These are phyloP conservation scores for Melampsora abietis-canadensis DNA, from an alignment of 1,284 basidiomycete genomes.

Conservation along the genomic window DNA sequence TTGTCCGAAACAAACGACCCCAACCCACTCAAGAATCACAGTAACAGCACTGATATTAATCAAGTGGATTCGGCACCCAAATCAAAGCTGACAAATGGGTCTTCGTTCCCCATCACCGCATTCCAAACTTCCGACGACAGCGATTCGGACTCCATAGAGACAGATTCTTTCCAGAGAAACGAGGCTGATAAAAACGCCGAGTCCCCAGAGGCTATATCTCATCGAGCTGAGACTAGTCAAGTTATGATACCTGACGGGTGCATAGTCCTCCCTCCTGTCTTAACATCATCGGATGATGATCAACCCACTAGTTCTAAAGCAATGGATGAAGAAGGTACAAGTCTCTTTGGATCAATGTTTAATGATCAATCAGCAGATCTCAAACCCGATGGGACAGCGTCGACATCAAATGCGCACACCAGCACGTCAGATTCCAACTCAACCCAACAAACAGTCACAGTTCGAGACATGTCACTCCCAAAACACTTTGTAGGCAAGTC, in stretches of 20 bases:
- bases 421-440: constrained; percentile 57
- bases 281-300: constrained; percentile 48
- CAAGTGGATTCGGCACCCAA: not conserved
- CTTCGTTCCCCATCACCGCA: not conserved
- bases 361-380: constrained; percentile 62
- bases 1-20: not conserved
- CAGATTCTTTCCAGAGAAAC: constrained; percentile 1
- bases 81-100: not conserved
- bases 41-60: not conserved
- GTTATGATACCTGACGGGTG: not conserved
- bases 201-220: not conserved
- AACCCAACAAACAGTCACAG: constrained; percentile 54
- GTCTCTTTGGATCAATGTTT: constrained; percentile 71
- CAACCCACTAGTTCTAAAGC: constrained; percentile 57
- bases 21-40: not conserved
- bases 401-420: constrained; percentile 56
- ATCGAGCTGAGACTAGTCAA: not conserved
- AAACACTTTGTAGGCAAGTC: constrained; percentile 72
- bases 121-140: not conserved
- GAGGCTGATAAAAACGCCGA: not conserved
- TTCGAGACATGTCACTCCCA: constrained; percentile 73
- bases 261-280: not conserved
- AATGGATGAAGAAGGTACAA: constrained; percentile 61
- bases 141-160: not conserved
- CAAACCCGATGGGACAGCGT: constrained; percentile 47